phyloP scores from a whole-genome alignment of 305 asterid species.

The Fraxinus xanthoxyloides region DNA sequence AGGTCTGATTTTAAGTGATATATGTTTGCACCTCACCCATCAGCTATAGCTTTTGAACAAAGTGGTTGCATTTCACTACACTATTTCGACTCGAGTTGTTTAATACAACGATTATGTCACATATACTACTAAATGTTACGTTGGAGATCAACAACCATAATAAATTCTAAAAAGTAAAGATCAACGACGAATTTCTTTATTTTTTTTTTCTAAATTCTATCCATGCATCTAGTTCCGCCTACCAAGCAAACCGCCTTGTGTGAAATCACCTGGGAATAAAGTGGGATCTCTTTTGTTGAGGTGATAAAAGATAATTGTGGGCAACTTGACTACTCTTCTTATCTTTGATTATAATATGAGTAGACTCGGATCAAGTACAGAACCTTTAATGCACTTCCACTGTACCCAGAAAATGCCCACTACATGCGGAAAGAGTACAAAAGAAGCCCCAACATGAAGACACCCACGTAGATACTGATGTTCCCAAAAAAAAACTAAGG shows the following conservation, averaged over 20 bases:
- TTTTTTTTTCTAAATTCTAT: not conserved
- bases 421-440: slow-evolving; percentile 32
- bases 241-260: not conserved
- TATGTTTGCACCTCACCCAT: not conserved
- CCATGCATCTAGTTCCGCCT: not conserved
- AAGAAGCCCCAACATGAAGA: slow-evolving; percentile 48
- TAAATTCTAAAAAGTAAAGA: not conserved
- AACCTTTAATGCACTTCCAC: slow-evolving; percentile 17
- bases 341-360: slow-evolving; percentile 5
- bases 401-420: slow-evolving; percentile 14
- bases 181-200: not conserved
- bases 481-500: slow-evolving; percentile 37
- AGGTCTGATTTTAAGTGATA: not conserved
- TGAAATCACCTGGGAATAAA: slow-evolving; percentile 29
- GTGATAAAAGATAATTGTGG: not conserved
- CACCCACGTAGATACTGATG: slow-evolving; percentile 57
- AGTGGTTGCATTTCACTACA: not conserved
- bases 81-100: not conserved
- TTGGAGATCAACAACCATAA: not conserved
- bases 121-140: not conserved
- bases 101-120: not conserved
- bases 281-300: slow-evolving; percentile 18
- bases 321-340: slow-evolving; percentile 20
- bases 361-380: slow-evolving; percentile 31
- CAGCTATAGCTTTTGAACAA: not conserved